Evolutionary conservation across 495 filamentous ascomycete species (phyloP).

Genomic region (Lineolata rhizophorae): DNA sequence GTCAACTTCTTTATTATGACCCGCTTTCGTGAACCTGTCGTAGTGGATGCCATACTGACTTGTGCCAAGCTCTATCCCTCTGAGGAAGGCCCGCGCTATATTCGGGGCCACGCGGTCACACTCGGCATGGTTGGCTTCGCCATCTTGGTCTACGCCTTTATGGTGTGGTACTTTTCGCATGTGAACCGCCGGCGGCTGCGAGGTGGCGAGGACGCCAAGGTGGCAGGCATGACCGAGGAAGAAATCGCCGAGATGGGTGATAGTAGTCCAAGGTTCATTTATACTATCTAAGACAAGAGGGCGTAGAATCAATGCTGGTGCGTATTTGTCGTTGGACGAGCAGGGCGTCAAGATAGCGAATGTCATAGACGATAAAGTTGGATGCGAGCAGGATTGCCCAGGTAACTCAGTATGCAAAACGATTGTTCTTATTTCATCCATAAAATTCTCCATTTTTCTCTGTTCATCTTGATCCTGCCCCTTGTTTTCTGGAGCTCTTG

Average conservation of each 20-base stretch:
- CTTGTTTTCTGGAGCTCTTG: too few species aligned
- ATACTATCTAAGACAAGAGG: conserved; percentile 31
- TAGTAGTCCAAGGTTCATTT: conserved; percentile 37
- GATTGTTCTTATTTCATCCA: too few species aligned
- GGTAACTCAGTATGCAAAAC: too few species aligned
- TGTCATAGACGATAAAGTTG: too few species aligned
- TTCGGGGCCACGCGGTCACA: conserved; percentile 31
- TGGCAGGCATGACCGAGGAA: conserved; percentile 35
- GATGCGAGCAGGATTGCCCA: too few species aligned
- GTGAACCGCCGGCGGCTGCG: conserved; percentile 32
- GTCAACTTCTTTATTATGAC: neutral
- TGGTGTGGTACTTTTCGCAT: conserved; percentile 31
- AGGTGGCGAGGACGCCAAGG: conserved; percentile 29
- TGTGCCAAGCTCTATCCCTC: conserved; percentile 19
- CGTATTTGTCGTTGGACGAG: too few species aligned
- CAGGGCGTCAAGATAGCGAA: too few species aligned
- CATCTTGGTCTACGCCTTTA: conserved; percentile 23
- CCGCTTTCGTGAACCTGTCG: neutral
- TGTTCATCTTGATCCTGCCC: too few species aligned
- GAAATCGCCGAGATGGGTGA: conserved; percentile 51
- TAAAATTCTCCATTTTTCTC: too few species aligned
- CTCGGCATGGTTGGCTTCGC: conserved; percentile 29
- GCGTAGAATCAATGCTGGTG: too few species aligned
- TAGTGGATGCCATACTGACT: neutral
- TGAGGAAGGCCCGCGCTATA: conserved; percentile 24